Percentiles rank a stretch among this genome's conserved stretches.
phyloP scores from a whole-genome alignment of 176 grass and related monocot species.

The Pontederia crassipes region DNA sequence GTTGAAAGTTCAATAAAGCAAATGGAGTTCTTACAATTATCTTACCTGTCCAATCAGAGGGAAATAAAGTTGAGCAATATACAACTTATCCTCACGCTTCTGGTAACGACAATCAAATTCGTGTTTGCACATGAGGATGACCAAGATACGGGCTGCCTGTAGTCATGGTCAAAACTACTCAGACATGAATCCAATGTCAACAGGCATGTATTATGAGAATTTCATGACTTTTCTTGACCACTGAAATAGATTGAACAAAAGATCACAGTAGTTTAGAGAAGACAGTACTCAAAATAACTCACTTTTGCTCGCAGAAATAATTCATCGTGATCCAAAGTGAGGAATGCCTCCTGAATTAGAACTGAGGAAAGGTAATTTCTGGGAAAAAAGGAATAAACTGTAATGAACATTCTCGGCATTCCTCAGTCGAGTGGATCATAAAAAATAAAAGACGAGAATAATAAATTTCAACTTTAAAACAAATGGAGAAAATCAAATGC shows the following conservation, averaged over 20 bases:
- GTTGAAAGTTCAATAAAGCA: constrained; percentile 14
- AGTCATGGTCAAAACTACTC: constrained; percentile 18
- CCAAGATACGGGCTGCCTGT: constrained; percentile 94
- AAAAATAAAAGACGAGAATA: no score
- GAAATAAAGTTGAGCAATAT: constrained; percentile 96
- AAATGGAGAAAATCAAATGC: no score
- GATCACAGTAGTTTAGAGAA: background rate
- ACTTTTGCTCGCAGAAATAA: constrained; percentile 85
- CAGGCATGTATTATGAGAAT: background rate
- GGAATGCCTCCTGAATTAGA: constrained; percentile 99
- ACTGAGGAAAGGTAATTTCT: constrained; percentile 97
- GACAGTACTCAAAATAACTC: constrained; percentile 20
- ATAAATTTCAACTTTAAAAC: no score
- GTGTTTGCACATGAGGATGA: constrained; percentile 93
- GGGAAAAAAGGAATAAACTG: constrained; percentile 4
- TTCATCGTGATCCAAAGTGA: constrained; percentile 99
- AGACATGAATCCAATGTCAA: constrained; percentile 8
- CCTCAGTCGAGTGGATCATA: background rate
- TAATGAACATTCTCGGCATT: no score
- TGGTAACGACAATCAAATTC: constrained; percentile 96
- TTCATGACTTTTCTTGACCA: background rate
- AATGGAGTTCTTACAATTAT: background rate
- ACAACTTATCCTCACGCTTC: constrained; percentile 91
- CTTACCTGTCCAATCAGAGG: constrained; percentile 89
- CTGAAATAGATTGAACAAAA: constrained; percentile 19